These are phyloP conservation scores for Plasmopara viticola DNA, from an alignment of 352 stramenopile genomes.

Conservation along the genomic window DNA sequence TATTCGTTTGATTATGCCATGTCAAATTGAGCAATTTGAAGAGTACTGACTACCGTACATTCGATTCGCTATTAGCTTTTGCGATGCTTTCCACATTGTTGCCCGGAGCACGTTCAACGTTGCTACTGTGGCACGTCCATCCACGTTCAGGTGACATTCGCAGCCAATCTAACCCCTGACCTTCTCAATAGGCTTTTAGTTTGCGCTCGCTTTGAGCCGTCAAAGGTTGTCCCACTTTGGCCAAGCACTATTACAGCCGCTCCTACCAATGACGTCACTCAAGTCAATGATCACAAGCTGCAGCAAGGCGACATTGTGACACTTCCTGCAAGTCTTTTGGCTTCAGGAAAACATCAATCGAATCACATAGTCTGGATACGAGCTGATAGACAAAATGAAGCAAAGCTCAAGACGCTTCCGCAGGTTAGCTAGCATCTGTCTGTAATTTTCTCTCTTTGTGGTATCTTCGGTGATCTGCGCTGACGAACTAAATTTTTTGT, in stretches of 20 bases:
- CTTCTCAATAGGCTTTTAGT: conserved; percentile 23
- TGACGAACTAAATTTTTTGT: no score
- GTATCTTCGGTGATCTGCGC: no score
- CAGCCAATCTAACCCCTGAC: conserved; percentile 2
- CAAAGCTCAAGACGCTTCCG: conserved; percentile 14
- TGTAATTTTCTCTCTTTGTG: no score
- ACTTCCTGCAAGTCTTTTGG: conserved; percentile 15
- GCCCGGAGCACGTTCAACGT: conserved; percentile 29
- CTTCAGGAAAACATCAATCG: background rate
- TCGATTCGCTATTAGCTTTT: conserved; percentile 13
- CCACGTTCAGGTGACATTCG: conserved; percentile 28
- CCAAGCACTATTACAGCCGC: background rate
- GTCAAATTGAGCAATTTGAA: background rate
- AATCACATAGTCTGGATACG: conserved; percentile 29
- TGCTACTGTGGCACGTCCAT: conserved; percentile 42
- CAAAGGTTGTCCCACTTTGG: conserved; percentile 13
- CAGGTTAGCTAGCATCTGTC: background rate
- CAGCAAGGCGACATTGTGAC: conserved; percentile 10
- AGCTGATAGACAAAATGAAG: conserved; percentile 30
- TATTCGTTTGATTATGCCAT: background rate
- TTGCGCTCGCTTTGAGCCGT: conserved; percentile 40
- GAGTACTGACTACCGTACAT: background rate
- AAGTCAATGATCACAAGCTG: conserved; percentile 13
- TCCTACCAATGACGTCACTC: background rate
- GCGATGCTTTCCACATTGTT: conserved; percentile 45